Conservation (phyloP, 2,329 filamentous ascomycete genomes). For the Trichophyton verrucosum region DNA sequence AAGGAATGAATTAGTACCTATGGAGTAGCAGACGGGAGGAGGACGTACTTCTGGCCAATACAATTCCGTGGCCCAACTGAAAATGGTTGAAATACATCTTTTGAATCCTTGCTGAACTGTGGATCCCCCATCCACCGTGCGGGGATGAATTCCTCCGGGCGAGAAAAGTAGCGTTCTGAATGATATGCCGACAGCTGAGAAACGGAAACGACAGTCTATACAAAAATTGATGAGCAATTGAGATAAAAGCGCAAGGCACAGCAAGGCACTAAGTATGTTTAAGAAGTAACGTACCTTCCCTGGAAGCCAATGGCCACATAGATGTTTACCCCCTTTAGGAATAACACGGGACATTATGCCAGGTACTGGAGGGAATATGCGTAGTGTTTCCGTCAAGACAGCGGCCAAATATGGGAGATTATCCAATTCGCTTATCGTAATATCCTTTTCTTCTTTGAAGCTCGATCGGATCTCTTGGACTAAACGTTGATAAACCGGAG, state of each 20-base stretch:
- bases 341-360: slow-evolving; percentile 14
- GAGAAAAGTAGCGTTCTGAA: slow-evolving; percentile 13
- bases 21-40: neutral
- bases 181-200: slow-evolving; percentile 14
- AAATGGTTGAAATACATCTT: slow-evolving; percentile 14
- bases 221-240: neutral
- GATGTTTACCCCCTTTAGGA: slow-evolving; percentile 10
- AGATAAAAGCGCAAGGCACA: neutral
- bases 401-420: slow-evolving; percentile 14
- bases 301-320: slow-evolving; percentile 15
- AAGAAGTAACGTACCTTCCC: slow-evolving; percentile 7
- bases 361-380: slow-evolving; percentile 17
- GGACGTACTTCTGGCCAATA: slow-evolving; percentile 13
- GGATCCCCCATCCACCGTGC: slow-evolving; percentile 14
- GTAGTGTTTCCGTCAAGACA: slow-evolving; percentile 16
- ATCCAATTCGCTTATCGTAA: slow-evolving; percentile 7
- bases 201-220: slow-evolving; percentile 7
- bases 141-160: slow-evolving; percentile 16
- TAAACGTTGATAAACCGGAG: slow-evolving; percentile 8
- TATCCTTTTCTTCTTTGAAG: slow-evolving; percentile 8
- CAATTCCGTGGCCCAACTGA: slow-evolving; percentile 14
- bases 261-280: neutral
- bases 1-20: neutral
- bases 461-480: slow-evolving; percentile 7
- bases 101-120: slow-evolving; percentile 9